Base-by-base conservation (phyloP, 768 basidiomycete species). In the Bullera alba region DNA sequence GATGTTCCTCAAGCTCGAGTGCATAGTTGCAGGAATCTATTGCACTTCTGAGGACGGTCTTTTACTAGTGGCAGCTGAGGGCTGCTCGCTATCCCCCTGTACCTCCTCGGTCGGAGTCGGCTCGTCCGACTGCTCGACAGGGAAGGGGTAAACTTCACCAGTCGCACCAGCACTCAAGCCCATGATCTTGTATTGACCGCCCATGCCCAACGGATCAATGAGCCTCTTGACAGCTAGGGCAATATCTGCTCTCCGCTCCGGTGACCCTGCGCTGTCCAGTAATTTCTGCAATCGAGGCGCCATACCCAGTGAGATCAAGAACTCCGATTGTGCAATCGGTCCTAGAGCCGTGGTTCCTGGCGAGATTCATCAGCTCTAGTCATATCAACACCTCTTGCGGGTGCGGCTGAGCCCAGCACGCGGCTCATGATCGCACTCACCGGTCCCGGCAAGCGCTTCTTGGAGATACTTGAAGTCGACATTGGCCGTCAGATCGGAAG, bases 401-500 rank as follows among this genome's bases (percentile, higher is more conserved):
- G 35, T 34, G 15, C 10, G 27, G 2, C 5, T 12, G 5, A 32
- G 41, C n/a, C n/a, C n/a, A n/a, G n/a, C 32, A 42, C 4, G 51
- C 28, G 16, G 27, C 2, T 36, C 27, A 10, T 38, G 23, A 15
- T 15, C 25, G n/a, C 39, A 36, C 79, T 23, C 51, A 86, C 87
- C 85, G 2, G 81, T 73, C 47, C 79, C 81, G 1, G 70, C 67
- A 55, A 90, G 76, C 0, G 87, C 83, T 73, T 95, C 89, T 64
- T 79, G 78, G 39, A 97, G 77, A 68, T 86, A 87, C 0, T 83
- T 80, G 73, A 97, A 97, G 73, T 99, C 92, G 42, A 99, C 93
- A 64, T 97, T 95, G n/a, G 86, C 83, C 0, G 95, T 99, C 41
- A 97, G 74, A 71, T 99, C 95, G 35, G 86, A 85, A 35, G 86